These are phyloP conservation scores for Gnomoniopsis sp. DNA, from an alignment of 2,329 filamentous ascomycete species.

Conservation along the genomic window DNA sequence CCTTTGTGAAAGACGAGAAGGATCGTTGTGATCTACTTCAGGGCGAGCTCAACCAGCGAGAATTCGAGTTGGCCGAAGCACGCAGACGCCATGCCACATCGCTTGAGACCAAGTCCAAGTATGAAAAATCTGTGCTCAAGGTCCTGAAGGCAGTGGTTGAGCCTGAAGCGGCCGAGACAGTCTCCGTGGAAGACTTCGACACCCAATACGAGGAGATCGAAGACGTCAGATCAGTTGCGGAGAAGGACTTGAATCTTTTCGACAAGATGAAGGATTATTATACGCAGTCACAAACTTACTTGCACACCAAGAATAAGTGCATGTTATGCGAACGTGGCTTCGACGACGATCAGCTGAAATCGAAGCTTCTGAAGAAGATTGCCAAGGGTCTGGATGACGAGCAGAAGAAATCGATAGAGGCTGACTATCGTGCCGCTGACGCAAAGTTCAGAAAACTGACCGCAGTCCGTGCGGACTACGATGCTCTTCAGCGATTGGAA, in stretches of 20 bases:
- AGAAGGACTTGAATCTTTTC: slow-evolving; percentile 66
- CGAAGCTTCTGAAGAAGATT: slow-evolving; percentile 65
- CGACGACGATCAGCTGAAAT: slow-evolving; percentile 48
- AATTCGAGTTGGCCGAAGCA: slow-evolving; percentile 66
- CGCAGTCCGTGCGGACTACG: slow-evolving; percentile 64
- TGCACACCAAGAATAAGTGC: slow-evolving; percentile 69
- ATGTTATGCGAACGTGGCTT: slow-evolving; percentile 73
- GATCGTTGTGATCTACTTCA: slow-evolving; percentile 66
- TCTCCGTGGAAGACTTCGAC: slow-evolving; percentile 51
- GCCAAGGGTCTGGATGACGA: slow-evolving; percentile 60
- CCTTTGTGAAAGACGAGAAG: slow-evolving; percentile 61
- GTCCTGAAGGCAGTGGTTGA: slow-evolving; percentile 42
- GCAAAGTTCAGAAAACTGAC: slow-evolving; percentile 55
- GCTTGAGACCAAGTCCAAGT: slow-evolving; percentile 57
- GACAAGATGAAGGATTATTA: slow-evolving; percentile 71
- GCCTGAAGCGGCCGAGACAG: slow-evolving; percentile 30
- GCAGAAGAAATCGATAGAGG: slow-evolving; percentile 50
- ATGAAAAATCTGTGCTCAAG: slow-evolving; percentile 52
- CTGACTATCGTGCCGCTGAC: slow-evolving; percentile 26
- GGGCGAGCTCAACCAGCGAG: slow-evolving; percentile 72
- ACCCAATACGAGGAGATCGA: slow-evolving; percentile 48
- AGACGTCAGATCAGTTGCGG: slow-evolving; percentile 56
- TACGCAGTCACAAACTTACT: slow-evolving; percentile 60
- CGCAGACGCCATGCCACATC: slow-evolving; percentile 64
- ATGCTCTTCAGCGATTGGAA: slow-evolving; percentile 68